A percentile compares a stretch with the other conserved stretches of the same genome.
phyloP scores from a whole-genome alignment of 1,139 yeast genomes.

The Kodamaea sp. region DNA sequence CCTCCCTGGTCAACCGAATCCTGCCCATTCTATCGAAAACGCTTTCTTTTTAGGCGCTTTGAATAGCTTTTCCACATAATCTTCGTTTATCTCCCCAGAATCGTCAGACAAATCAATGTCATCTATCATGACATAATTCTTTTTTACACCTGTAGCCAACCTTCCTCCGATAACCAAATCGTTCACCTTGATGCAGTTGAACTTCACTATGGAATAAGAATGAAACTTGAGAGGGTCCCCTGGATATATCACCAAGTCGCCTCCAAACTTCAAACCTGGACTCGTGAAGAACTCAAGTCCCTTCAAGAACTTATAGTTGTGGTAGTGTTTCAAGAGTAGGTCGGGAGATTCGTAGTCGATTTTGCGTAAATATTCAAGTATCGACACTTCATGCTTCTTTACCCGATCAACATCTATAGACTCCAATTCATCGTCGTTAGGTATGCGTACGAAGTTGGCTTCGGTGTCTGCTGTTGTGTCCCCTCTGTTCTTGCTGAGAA shows the following conservation, averaged over 20 bases:
- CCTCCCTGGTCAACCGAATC: conserved; percentile 69
- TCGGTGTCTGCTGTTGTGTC: conserved; percentile 1
- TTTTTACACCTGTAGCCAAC: conserved; percentile 89
- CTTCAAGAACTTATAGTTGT: conserved; percentile 38
- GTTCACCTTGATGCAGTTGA: conserved; percentile 49
- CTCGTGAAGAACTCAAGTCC: conserved; percentile 54
- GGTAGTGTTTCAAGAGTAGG: no score
- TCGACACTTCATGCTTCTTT: no score
- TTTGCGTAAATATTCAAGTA: no score
- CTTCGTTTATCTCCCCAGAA: conserved; percentile 6
- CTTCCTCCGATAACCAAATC: conserved; percentile 82
- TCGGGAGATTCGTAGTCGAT: no score
- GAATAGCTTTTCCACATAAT: conserved; percentile 4
- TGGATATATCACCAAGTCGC: conserved; percentile 85
- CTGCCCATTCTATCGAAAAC: conserved; percentile 81
- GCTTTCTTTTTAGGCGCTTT: conserved; percentile 27
- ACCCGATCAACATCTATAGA: no score
- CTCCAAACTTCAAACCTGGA: conserved; percentile 92
- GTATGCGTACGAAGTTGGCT: conserved; percentile 8
- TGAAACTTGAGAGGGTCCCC: conserved; percentile 93
- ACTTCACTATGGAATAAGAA: conserved; percentile 76
- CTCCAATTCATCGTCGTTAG: conserved; percentile 7
- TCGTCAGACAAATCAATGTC: conserved; percentile 15
- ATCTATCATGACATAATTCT: conserved; percentile 72
- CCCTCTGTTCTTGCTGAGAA: background rate